Base-by-base conservation (phyloP, 257 asterid species). In the Cordia subcordata region DNA sequence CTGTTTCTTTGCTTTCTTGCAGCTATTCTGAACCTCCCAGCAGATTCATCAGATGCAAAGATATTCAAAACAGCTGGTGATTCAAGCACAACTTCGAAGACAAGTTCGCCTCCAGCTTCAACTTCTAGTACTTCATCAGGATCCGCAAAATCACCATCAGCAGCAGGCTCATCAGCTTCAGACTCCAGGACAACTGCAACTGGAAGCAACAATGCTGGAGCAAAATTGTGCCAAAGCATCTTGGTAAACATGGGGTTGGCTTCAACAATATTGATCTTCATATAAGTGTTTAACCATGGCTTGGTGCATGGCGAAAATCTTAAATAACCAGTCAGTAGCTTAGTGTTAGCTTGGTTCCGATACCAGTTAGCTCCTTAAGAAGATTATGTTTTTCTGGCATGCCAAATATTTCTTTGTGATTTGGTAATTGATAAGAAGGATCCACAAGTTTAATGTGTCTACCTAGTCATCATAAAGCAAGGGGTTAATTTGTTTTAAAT, bases 41-140 rank as follows among this genome's bases (percentile, higher is more conserved):
- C 93, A 39, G 79, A 75, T 71, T 84, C 93, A 13, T 73, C 93
- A 0, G 88, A 81, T 53, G 88, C 88, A 27, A 84, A 81, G 82
- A 79, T 81, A 39, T 81, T 84, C 72, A 72, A 81, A 53, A 71
- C 59, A 60, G 82, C 57, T 4, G 72, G 22, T 45, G 84, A 74
- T 62, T 75, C 88, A 54, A 71, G 65, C 57, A 53, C 78, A 5
- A 37, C 42, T 18, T 45, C 86, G 5, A 47, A 76, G 4, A 66
- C 72, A 8, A 15, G 16, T 33, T 50, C 81, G 11, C 62, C 76
- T 13, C 38, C 82, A 0, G 62, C 56, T 12, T 69, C 79, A n/a
- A 12, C 75, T 16, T 17, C 75, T 1, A n/a, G n/a, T n/a, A 22
- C 72, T 5, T 47, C 72, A 18, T 35, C 72, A 18, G 49, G 50